These are phyloP conservation scores for Neonectria sp. DNA, from an alignment of 2,329 filamentous ascomycete species.

Conservation along the genomic window DNA sequence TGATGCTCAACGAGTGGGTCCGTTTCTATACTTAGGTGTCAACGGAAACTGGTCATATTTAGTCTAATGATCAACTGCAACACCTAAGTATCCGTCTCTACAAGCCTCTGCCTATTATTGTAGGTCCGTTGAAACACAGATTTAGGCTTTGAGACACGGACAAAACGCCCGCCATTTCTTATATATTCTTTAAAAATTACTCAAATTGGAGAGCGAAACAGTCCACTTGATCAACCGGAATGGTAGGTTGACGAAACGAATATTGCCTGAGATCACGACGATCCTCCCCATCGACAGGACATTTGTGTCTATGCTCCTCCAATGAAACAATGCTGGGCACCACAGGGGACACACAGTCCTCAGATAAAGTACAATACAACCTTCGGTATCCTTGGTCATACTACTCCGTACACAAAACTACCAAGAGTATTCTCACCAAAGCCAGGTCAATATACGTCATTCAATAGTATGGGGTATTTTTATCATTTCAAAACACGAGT, in stretches of 20 bases:
- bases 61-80: not conserved
- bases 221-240: not conserved
- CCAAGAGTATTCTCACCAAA: no score
- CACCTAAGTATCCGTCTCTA: not conserved
- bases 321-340: not conserved
- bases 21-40: not conserved
- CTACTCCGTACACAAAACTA: not conserved
- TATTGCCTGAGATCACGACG: not conserved
- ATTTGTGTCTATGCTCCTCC: not conserved
- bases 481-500: not conserved
- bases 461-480: not conserved
- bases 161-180: not conserved
- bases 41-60: not conserved
- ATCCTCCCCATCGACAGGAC: not conserved
- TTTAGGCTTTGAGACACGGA: not conserved
- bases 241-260: not conserved
- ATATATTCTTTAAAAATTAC: not conserved
- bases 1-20: not conserved
- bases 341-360: not conserved
- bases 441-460: not conserved
- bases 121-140: not conserved
- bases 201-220: not conserved
- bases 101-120: not conserved
- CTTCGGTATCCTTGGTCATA: not conserved
- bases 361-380: not conserved